Evolutionary conservation across 306 rosid genomes (phyloP), one percentile per base, ranked within the genome.

Genomic region (Cucurbita ficifolia): DNA sequence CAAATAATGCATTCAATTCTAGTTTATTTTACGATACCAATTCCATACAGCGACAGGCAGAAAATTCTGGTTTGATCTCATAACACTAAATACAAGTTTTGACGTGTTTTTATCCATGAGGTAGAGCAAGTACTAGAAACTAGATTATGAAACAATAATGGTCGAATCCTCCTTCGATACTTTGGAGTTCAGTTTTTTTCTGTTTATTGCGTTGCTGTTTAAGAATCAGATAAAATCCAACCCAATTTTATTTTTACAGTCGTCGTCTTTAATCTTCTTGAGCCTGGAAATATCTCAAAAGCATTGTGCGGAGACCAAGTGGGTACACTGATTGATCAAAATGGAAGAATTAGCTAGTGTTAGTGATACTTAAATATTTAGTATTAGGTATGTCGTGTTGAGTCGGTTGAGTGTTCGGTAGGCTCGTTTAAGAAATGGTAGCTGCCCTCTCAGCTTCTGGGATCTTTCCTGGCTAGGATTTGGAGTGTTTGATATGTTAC

Each of bases 221-320:
- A 21, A 45, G 42, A 14, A 69, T 69, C 43, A 7, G 36, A 53
- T 40, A 51, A 18, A 42, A 52, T 73, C 65, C 76, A 36, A 39
- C 70, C 58, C 35, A 21, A 40, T 17, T 46, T 29, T 60, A 43
- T 50, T 51, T 81, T n/a, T 65, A 72, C 88, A 84, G 88, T 84
- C 62, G 88, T 84, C 29, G 79, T 84, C 21, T 82, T 84, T 74
- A 82, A 84, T 79, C 85, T 84, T 58, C 79, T 81, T 17, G 85
- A 84, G 82, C 80, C 83, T 29, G 88, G 84, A 77, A 84, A 84
- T 73, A 84, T 84, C 67, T 81, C 85, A 5, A 82, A 79, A 79
- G 88, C 88, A n/a, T 72, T 79, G 46, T 76, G 88, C 2, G 85
- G 88, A 64, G 85, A 84, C 8, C 85, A 79, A 82, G 82, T 84